Evolutionary conservation across 768 basidiomycete genomes (phyloP), one percentile per base, ranked within the genome.

Genomic region (Mycena rosella): DNA sequence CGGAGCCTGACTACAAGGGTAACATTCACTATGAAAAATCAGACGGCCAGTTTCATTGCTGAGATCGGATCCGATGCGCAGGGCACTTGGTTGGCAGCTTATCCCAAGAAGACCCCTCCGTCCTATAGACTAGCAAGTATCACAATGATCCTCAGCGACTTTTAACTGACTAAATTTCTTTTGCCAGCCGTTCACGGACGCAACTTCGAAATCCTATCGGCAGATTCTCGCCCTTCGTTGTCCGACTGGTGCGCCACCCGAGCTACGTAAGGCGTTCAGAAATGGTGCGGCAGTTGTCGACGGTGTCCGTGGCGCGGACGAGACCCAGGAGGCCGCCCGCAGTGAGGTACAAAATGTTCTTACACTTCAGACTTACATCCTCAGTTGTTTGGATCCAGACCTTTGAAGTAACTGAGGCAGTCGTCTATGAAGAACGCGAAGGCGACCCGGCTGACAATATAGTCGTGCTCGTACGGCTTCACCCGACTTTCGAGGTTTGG

Each of bases 21-120:
- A 59, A 59, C 36, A 42, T 52, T 30, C 45, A 38, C 51, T 60
- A 60, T 45, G 20, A 32, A 11, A 60, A 26, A 47, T 7, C 53
- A 5, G 52, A 54, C 0, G 56, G 54, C 53, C 15, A 68, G 38
- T 24, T 27, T 68, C 32, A 34, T 68, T 22, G 45, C 42, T 32
- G 67, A 68, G n/a, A 52, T 68, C 26, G 67, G 66, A 1, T 67
- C 66, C 14, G 54, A 60, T 29, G 53, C 29, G 3, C 20, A 62
- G 26, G 66, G 66, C 0, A 67, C 60, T 14, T 61, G 60, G 47
- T n/a, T 67, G 32, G 66, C 49, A 15, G 53, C 53, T 7, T 59
- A 55, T 44, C 55, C 55, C 55, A 56, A 56, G 55, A 42, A 56
- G 40, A 54, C 36, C 34, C 53, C 55, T 42, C 57, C 57, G 42